Evolutionary conservation across 352 stramenopile species (phyloP).

Genomic region (Phytophthora capsici): DNA sequence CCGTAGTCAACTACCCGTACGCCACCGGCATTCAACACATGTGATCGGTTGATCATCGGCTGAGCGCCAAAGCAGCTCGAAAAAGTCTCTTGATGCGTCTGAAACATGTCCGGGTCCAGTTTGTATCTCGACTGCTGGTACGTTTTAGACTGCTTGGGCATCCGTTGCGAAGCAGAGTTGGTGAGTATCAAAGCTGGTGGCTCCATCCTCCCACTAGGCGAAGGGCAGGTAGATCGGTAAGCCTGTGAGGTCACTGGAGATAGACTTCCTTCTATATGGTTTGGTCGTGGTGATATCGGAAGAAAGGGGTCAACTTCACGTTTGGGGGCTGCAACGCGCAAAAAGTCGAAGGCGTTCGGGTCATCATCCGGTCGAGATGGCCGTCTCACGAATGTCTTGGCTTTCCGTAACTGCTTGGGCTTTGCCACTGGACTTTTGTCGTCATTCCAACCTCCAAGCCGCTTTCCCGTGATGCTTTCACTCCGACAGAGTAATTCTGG

Average conservation of each 20-base stretch:
- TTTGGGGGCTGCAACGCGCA: slow-evolving; percentile 35
- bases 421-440: not conserved
- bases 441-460: slow-evolving; percentile 9
- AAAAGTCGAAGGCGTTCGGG: slow-evolving; percentile 33
- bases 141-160: slow-evolving; percentile 28
- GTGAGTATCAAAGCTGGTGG: slow-evolving; percentile 20
- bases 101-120: slow-evolving; percentile 50
- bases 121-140: slow-evolving; percentile 57
- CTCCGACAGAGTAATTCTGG: slow-evolving; percentile 4
- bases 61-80: slow-evolving; percentile 37
- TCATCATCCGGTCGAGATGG: slow-evolving; percentile 19
- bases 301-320: slow-evolving; percentile 1
- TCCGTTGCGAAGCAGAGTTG: slow-evolving; percentile 13
- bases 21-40: not conserved
- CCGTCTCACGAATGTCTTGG: slow-evolving; percentile 16
- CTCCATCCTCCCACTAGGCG: slow-evolving; percentile 9
- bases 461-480: slow-evolving; percentile 14
- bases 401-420: slow-evolving; percentile 12
- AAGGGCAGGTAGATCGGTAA: not conserved
- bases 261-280: slow-evolving; percentile 1
- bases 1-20: slow-evolving; percentile 17
- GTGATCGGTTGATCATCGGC: slow-evolving; percentile 21
- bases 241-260: slow-evolving; percentile 21
- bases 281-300: slow-evolving; percentile 6
- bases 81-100: slow-evolving; percentile 39